Percentiles rank a stretch among this genome's conserved stretches.
phyloP scores from a whole-genome alignment of 768 basidiomycete species.

The Lactifluus echinatus region DNA sequence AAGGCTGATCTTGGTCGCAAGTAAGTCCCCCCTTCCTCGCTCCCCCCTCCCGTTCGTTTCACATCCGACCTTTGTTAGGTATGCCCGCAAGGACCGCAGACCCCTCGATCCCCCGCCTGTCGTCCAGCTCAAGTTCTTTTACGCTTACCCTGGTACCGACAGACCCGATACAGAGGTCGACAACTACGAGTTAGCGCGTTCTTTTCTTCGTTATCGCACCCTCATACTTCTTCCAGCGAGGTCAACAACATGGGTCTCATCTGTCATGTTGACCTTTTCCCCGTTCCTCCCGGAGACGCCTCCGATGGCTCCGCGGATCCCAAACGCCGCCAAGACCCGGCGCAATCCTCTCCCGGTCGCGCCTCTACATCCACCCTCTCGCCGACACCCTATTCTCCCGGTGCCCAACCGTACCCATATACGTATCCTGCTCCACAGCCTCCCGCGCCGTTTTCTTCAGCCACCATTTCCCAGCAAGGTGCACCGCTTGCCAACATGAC shows the following conservation, averaged over 20 bases:
- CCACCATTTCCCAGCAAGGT: not conserved
- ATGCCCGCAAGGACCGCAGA: slow-evolving; percentile 23
- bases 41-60: not conserved
- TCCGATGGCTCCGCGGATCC: slow-evolving; percentile 2
- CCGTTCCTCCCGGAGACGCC: slow-evolving; percentile 30
- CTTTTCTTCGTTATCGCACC: not conserved
- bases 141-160: slow-evolving; percentile 12
- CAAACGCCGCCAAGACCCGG: slow-evolving; percentile 10
- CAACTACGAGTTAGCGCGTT: slow-evolving; percentile 17
- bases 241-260: slow-evolving; percentile 58
- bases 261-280: slow-evolving; percentile 73
- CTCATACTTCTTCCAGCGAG: slow-evolving; percentile 33
- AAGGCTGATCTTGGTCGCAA: slow-evolving; percentile 30
- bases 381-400: slow-evolving; percentile 19
- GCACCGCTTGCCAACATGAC: slow-evolving; percentile 2
- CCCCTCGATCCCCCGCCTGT: slow-evolving; percentile 25
- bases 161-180: slow-evolving; percentile 14
- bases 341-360: slow-evolving; percentile 7
- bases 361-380: slow-evolving; percentile 20
- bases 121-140: slow-evolving; percentile 22
- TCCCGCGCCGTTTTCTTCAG: slow-evolving; percentile 1
- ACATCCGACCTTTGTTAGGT: slow-evolving; percentile 12
- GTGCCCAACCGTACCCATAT: slow-evolving; percentile 18
- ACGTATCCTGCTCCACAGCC: slow-evolving; percentile 21
- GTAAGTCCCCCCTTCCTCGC: slow-evolving; percentile 16